Base-by-base conservation (phyloP, 1,139 yeast species). In the Sugiyamaella paludigena region DNA sequence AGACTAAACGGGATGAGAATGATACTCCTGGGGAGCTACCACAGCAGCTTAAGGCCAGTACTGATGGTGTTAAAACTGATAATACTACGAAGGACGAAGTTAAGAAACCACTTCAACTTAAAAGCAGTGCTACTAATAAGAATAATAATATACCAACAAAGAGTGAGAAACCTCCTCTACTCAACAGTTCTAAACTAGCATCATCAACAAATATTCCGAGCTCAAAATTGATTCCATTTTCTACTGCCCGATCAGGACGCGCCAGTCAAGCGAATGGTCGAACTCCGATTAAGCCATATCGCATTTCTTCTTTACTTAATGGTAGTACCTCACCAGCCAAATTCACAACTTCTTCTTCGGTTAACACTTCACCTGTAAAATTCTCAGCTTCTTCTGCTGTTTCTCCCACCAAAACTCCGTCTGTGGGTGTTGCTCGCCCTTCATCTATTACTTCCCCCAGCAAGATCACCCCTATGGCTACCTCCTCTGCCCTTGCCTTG, bases 11-110 rank as follows among this genome's bases (percentile, higher is more conserved):
- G 27, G 8, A 10, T 36, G 40, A 9, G 10, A 13, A 10, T 19
- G 43, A 31, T 9, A 36, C 29, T 26, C 45, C 40, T 9, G 35
- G 45, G 45, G 16, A 29, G 27, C 45, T 6, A 42, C 28, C 8
- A 30, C 16, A 8, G 45, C 44, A 4, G 44, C 44, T 2, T 27
- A 19, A 33, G 27, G 33, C 33, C 5, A 29, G 36, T n/a, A 12
- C 31, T 15, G 30, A 16, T 13, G 34, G 40, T 28, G 45, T 12
- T 27, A 34, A 13, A 7, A 24, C 13, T 15, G 34, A 40, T 19
- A 11, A 6, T 12, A 7, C 16, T 16, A 19, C 27, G 12, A 29
- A 30, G 12, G 36, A 15, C 7, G 36, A 15, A 13, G 36, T 9
- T 11, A 19, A 19, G 4, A 10, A 10, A 12, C 13, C 36, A 13